Percentiles rank a stretch among this genome's conserved stretches.
Evolutionary conservation across 2,329 filamentous ascomycete species (phyloP).

Genomic region (Septoria petroselini): DNA sequence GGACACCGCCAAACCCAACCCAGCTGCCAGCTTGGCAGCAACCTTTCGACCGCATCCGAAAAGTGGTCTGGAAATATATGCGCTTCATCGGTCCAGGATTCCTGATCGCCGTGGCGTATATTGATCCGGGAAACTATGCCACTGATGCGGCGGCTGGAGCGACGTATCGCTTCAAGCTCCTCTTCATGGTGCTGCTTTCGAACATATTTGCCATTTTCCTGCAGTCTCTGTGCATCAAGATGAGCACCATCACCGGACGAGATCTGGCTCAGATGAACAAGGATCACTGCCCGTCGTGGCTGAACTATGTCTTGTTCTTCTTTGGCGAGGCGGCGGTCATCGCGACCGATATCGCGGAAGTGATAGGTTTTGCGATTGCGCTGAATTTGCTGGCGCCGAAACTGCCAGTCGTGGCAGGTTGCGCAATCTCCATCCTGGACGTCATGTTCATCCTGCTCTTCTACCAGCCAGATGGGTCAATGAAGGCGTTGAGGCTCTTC

Average conservation of each 20-base stretch:
- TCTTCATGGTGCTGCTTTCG: conserved; percentile 66
- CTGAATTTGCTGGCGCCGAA: conserved; percentile 60
- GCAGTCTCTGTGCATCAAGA: conserved; percentile 63
- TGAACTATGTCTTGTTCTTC: conserved; percentile 54
- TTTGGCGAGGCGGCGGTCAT: conserved; percentile 58
- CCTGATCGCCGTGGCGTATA: conserved; percentile 54
- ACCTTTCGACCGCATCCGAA: conserved; percentile 19
- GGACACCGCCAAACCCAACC: conserved; percentile 22
- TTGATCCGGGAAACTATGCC: conserved; percentile 61
- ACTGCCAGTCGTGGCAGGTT: conserved; percentile 65
- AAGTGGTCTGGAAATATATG: conserved; percentile 45
- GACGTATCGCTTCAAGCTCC: conserved; percentile 60
- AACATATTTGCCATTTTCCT: conserved; percentile 70
- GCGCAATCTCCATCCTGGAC: conserved; percentile 65
- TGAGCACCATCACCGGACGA: conserved; percentile 51
- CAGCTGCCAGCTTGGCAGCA: conserved; percentile 25
- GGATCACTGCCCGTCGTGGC: conserved; percentile 51
- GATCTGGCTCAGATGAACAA: conserved; percentile 51
- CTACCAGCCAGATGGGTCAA: conserved; percentile 57
- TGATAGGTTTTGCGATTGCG: conserved; percentile 69
- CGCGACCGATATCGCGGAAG: conserved; percentile 59
- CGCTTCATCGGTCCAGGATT: conserved; percentile 65
- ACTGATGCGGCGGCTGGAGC: conserved; percentile 68
- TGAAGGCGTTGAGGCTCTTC: conserved; percentile 60
- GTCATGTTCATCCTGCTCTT: conserved; percentile 66